Percentiles rank a stretch among this genome's conserved stretches.
These are phyloP conservation scores for Mycena epipterygia DNA, from an alignment of 768 basidiomycete genomes.

Conservation along the genomic window DNA sequence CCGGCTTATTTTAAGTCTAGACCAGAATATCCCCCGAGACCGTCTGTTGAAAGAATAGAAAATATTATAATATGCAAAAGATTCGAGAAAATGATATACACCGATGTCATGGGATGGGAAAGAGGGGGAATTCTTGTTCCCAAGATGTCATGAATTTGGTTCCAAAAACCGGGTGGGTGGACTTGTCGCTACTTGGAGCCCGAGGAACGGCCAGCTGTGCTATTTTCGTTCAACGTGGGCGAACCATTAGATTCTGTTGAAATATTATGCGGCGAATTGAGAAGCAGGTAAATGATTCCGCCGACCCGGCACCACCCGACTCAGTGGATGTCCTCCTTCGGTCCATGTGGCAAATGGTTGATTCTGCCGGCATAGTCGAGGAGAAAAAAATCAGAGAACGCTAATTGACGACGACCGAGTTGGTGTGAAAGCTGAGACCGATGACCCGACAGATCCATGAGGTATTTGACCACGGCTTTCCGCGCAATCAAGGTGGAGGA, in stretches of 20 bases:
- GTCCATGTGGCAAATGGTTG: constrained; percentile 11
- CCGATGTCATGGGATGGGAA: neutral
- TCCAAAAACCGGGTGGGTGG: neutral
- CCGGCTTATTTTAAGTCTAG: neutral
- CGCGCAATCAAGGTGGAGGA: neutral
- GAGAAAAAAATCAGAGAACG: neutral
- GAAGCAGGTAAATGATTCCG: neutral
- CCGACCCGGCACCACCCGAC: neutral
- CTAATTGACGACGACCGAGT: neutral
- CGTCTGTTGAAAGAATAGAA: no score
- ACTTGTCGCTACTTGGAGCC: neutral
- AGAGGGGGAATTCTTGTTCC: neutral
- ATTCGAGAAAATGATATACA: neutral
- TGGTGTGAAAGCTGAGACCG: neutral
- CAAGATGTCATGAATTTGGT: neutral
- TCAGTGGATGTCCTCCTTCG: neutral
- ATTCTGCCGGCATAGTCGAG: neutral
- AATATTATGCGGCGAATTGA: neutral
- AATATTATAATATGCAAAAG: neutral
- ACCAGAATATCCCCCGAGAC: neutral
- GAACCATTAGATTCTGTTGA: neutral
- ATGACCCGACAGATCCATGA: constrained; percentile 2
- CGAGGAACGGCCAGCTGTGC: neutral
- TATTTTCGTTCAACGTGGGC: neutral
- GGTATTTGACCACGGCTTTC: constrained; percentile 16